Base-by-base conservation (phyloP, 1,284 basidiomycete genomes). In the Chalciporus sp. region DNA sequence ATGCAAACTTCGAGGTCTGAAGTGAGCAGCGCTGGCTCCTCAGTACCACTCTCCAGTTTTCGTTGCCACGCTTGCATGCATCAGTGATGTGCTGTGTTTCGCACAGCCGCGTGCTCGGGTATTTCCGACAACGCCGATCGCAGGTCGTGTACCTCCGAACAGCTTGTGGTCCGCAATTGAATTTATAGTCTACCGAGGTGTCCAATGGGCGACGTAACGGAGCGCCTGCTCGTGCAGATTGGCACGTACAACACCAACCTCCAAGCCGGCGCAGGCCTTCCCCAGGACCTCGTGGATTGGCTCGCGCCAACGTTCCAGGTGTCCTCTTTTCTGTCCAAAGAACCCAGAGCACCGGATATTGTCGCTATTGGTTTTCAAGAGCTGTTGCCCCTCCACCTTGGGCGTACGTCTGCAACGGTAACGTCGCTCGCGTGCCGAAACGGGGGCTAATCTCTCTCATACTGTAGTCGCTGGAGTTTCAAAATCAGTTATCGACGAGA, bases 341-440 rank as follows among this genome's bases (percentile, higher is more conserved):
- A 79, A 50, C 76, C 74, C 20, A 76, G 81, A 48, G 82, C 85
- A 2, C 85, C 90, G 29, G 94, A 95, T 69, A 86, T 95, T 33
- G 84, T 94, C 51, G 93, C 88, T 1, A 87, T 95, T 44, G 93
- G 93, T 11, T 95, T 95, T 62, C 93, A 95, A 66, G 93, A 95
- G 68, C 79, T 95, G 41, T 76, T 95, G 10, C 92, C 93, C 5
- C 77, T 95, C 26, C 89, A 92, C 64, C 81, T 91, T 48, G 88
- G 88, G 58, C 77, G 90, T 90, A 72, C 65, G 88, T 80, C 50
- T 44, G 28, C 57, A 33, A 7, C 12, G 31, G 12, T 33, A 44
- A 39, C 51, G 28, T 56, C 14, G 26, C 26, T 7, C 42, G 26
- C 14, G 19, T 55, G 56, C 42, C 42, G 42, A 29, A 46, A 28